Evolutionary conservation across 495 filamentous ascomycete species (phyloP), one percentile per base, ranked within the genome.

Genomic region (Podospora comata): DNA sequence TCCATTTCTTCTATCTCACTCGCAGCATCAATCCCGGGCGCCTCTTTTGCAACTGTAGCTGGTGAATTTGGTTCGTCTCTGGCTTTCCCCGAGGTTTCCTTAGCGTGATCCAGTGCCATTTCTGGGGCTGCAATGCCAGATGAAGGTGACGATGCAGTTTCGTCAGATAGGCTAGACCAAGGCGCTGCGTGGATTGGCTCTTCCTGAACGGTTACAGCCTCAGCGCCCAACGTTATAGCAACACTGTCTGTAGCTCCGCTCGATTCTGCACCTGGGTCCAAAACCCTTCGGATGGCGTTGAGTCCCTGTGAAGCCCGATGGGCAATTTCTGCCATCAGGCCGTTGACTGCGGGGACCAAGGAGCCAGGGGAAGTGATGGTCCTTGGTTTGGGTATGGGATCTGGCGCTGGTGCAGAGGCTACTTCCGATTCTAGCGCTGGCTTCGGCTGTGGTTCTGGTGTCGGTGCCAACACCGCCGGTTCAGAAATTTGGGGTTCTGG

Each of bases 1-100:
- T 48, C 39, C 39, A 48, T 48, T 48, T 48, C 39, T 9, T 48
- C 39, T 48, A 11, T 13, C 54, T 65, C 64, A 57, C 70, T 69
- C 57, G 48, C 58, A 2, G 61, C 59, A 58, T 67, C 61, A 27
- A 34, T 65, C 39, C 9, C 39, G 9, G 15, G 39, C 15, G 5
- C 7, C 9, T 48, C 39, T 3, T 48, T 48, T 48, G 9, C 5
- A 3, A 48, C 13, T 5, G 7, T 13, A 16, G 39, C 13, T 16
- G 39, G 39, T 48, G 15, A 2, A 13, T 48, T 48, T 3, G 3
- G 9, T 13, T 6, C 9, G 39, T 13, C 39, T 11, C 2, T 5
- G 39, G 39, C 9, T 48, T 13, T 16, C 15, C 13, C 39, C 7
- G 9, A 5, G 39, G 1, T 3, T 11, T 11, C 9, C 15, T 48